Conservation (phyloP, 1,139 yeast species). For the Yamadazyma siamensis region DNA sequence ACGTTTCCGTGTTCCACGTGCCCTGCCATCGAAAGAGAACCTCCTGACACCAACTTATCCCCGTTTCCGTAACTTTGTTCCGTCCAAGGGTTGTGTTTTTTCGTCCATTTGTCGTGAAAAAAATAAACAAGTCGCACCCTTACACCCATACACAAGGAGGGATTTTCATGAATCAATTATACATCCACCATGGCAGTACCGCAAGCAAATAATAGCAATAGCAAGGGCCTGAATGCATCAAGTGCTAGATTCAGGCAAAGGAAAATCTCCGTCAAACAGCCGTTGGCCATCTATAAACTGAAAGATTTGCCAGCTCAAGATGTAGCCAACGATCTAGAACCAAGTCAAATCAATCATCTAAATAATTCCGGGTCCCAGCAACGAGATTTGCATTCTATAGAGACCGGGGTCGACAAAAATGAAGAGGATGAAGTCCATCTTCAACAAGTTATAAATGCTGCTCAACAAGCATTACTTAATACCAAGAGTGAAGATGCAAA, state of each 20-base stretch:
- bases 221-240: conserved; percentile 34
- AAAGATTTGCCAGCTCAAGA: conserved; percentile 79
- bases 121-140: conserved; percentile 2
- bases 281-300: conserved; percentile 75
- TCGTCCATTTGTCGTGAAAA: background rate
- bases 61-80: no score
- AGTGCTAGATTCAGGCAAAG: conserved; percentile 85
- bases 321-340: conserved; percentile 39
- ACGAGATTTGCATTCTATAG: conserved; percentile 84
- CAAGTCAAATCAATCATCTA: conserved; percentile 43
- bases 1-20: no score
- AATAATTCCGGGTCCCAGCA: conserved; percentile 50
- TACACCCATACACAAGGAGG: conserved; percentile 6
- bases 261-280: conserved; percentile 86
- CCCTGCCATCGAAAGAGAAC: no score
- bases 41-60: no score
- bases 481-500: conserved; percentile 20
- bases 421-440: conserved; percentile 97
- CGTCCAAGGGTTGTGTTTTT: no score
- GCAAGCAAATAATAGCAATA: conserved; percentile 27
- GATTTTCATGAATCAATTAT: background rate
- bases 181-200: conserved; percentile 27
- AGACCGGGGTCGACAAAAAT: conserved; percentile 96
- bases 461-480: conserved; percentile 56
- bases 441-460: conserved; percentile 82